phyloP scores from a whole-genome alignment of 257 asterid genomes.

The Petunia axillaris region DNA sequence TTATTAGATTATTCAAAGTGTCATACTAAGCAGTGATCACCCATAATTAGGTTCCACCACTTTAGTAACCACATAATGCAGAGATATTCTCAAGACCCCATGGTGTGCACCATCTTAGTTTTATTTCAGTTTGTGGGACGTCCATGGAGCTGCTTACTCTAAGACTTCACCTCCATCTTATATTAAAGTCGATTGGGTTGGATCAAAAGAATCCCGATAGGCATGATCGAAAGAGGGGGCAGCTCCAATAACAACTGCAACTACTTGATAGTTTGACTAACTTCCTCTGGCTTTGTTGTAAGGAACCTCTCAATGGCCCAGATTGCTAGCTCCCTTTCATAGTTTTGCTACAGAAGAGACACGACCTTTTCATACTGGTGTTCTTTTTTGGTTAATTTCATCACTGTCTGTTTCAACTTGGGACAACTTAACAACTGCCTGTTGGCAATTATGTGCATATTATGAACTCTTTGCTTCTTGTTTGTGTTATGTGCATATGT shows the following conservation, averaged over 20 bases:
- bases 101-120: not conserved
- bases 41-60: not conserved
- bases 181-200: not conserved
- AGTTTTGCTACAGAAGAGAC: not conserved
- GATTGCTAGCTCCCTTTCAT: too few relatives aligned
- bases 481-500: not conserved
- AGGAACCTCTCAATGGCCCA: too few relatives aligned
- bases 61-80: not conserved
- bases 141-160: not conserved
- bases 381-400: not conserved
- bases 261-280: not conserved
- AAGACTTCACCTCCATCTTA: not conserved
- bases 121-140: not conserved
- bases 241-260: not conserved
- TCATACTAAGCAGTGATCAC: not conserved
- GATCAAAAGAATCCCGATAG: not conserved
- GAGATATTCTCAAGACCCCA: not conserved
- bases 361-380: not conserved
- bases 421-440: not conserved
- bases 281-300: too few relatives aligned
- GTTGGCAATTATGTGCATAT: not conserved
- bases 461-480: not conserved
- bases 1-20: not conserved
- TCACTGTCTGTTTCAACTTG: not conserved
- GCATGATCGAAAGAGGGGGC: not conserved